These are phyloP conservation scores for Skeletonema tropicum DNA, from an alignment of 108 stramenopile genomes.

Conservation along the genomic window DNA sequence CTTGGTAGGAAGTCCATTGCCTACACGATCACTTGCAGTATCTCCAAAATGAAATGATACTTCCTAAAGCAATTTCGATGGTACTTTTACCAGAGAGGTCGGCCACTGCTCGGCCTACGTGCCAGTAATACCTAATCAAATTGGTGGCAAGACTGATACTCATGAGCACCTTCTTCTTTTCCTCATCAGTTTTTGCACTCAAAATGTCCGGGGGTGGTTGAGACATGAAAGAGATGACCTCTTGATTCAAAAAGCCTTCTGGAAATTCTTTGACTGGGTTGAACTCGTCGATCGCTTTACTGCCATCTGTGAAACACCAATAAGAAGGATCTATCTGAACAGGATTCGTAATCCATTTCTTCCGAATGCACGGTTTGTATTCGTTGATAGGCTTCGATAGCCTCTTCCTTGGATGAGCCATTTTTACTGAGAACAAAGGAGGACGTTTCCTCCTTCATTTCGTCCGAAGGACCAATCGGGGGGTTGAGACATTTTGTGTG, in stretches of 20 bases:
- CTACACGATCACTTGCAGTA: neutral
- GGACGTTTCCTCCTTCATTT: neutral
- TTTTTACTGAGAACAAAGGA: neutral
- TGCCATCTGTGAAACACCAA: constrained; percentile 1
- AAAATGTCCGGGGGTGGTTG: constrained; percentile 6
- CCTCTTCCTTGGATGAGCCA: constrained; percentile 12
- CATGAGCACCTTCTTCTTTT: neutral
- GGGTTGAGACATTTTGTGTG: constrained; percentile 8
- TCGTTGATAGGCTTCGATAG: constrained; percentile 6
- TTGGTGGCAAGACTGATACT: constrained; percentile 7
- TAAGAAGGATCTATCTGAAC: constrained; percentile 22
- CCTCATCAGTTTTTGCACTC: neutral
- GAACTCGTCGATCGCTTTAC: neutral
- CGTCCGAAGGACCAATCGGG: neutral
- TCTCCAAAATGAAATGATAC: constrained; percentile 18
- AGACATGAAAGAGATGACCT: constrained; percentile 15
- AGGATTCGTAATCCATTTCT: constrained; percentile 22
- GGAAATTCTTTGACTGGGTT: constrained; percentile 18
- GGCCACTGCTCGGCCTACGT: constrained; percentile 13
- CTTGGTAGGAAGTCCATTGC: neutral
- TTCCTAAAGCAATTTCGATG: constrained; percentile 17
- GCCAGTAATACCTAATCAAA: constrained; percentile 30
- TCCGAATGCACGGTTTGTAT: constrained; percentile 3
- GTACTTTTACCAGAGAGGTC: constrained; percentile 3
- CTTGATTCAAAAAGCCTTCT: constrained; percentile 12